A percentile compares a stretch with the other conserved stretches of the same genome.
Conservation (phyloP, 1,284 basidiomycete genomes). For the Pascua sp. region DNA sequence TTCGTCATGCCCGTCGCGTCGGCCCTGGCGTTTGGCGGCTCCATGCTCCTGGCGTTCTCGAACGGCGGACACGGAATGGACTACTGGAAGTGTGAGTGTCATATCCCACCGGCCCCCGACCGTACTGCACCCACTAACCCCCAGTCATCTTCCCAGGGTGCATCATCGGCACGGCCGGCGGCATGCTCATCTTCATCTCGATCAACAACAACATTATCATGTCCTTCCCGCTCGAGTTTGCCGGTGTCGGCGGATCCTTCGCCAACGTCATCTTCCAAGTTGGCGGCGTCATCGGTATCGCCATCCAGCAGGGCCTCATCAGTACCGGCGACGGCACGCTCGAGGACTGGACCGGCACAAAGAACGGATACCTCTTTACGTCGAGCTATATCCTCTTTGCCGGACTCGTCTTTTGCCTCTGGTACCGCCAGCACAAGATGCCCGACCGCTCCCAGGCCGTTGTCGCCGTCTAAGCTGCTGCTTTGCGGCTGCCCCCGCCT, state of each 20-base stretch:
- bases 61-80: conserved; percentile 35
- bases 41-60: conserved; percentile 42
- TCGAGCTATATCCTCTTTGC: conserved; percentile 33
- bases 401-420: conserved; percentile 33
- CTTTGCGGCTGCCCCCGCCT: no score
- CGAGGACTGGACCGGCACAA: conserved; percentile 36
- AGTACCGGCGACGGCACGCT: conserved; percentile 29
- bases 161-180: conserved; percentile 40
- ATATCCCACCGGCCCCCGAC: no score
- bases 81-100: conserved; percentile 29
- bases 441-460: background rate
- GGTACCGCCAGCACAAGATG: conserved; percentile 37
- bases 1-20: conserved; percentile 36
- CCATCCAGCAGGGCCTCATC: conserved; percentile 37
- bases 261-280: conserved; percentile 46
- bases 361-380: conserved; percentile 40
- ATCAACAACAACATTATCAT: conserved; percentile 41
- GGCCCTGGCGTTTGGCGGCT: conserved; percentile 33
- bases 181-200: conserved; percentile 42
- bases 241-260: conserved; percentile 38
- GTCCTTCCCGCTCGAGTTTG: conserved; percentile 36
- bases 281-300: conserved; percentile 44
- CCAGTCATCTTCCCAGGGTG: conserved; percentile 38
- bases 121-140: no score
- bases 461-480: no score